A percentile compares a stretch with the other conserved stretches of the same genome.
Evolutionary conservation across 208 protist genomes (phyloP).

Genomic region (Leishmania guyanensis): DNA sequence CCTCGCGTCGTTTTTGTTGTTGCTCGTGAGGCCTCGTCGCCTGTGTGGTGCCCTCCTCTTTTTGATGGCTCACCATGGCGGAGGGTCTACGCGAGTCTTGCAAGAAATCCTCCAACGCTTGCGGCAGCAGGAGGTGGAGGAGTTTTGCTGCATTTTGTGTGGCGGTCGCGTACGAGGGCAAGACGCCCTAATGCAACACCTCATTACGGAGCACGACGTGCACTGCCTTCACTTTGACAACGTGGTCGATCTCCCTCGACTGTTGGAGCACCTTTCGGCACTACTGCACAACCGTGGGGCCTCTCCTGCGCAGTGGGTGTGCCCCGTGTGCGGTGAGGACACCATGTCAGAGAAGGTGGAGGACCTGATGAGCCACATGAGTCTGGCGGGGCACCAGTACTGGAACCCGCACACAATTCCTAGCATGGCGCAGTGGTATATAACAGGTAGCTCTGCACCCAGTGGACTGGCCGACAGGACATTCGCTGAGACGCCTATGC

Average conservation of each 20-base stretch:
- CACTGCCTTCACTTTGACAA: constrained; percentile 57
- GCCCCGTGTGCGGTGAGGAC: constrained; percentile 56
- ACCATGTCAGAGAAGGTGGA: constrained; percentile 7
- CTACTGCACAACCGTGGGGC: constrained; percentile 9
- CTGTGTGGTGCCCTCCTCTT: not conserved
- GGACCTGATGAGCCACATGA: constrained; percentile 27
- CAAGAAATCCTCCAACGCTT: constrained; percentile 59
- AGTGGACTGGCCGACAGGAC: not conserved
- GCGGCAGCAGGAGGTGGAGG: constrained; percentile 27
- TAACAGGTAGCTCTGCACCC: constrained; percentile 9
- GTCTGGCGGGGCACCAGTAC: constrained; percentile 24
- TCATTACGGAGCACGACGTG: constrained; percentile 45
- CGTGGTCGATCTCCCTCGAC: constrained; percentile 48
- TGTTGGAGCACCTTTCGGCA: constrained; percentile 41
- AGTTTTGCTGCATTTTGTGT: constrained; percentile 64
- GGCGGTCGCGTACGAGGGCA: constrained; percentile 40
- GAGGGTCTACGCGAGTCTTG: constrained; percentile 47
- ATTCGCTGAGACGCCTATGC: not conserved
- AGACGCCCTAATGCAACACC: constrained; percentile 62
- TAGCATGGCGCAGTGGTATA: constrained; percentile 41
- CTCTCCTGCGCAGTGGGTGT: constrained; percentile 24
- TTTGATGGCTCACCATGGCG: not conserved
- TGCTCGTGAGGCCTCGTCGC: not conserved
- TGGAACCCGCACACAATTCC: constrained; percentile 66
- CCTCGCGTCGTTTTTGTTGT: not conserved